Evolutionary conservation across 73 alveolate genomes (phyloP).

Genomic region (Effrenium voratum): DNA sequence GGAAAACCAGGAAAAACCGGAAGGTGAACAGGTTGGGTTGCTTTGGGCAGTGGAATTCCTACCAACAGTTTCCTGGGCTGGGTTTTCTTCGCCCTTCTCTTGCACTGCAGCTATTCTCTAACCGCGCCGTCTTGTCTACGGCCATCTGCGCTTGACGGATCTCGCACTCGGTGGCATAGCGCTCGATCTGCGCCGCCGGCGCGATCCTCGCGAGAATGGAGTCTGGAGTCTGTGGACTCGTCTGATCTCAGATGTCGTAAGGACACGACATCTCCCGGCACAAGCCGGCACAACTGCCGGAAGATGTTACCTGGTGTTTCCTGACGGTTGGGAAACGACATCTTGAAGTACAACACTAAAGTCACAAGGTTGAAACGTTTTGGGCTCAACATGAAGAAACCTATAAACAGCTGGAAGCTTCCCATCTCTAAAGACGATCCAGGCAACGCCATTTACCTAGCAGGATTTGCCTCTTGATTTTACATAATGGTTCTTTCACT

Average conservation of each 20-base stretch:
- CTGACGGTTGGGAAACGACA: neutral
- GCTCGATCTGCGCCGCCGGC: slow-evolving; percentile 68
- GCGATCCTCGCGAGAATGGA: slow-evolving; percentile 58
- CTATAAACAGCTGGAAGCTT: no score
- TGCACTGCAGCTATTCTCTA: neutral
- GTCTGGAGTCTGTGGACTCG: no score
- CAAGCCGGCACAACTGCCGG: no score
- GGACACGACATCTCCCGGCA: no score
- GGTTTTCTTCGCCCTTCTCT: neutral
- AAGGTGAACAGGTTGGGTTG: neutral
- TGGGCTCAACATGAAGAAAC: no score
- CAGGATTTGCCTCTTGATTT: no score
- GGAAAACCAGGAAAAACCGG: neutral
- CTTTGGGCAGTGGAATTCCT: neutral
- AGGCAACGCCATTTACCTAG: no score
- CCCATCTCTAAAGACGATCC: no score
- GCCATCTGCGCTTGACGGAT: slow-evolving; percentile 68
- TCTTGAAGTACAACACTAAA: neutral
- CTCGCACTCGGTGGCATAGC: slow-evolving; percentile 43
- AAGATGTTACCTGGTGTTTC: no score
- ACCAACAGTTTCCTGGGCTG: neutral
- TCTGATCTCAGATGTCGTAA: no score
- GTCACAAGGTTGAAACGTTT: no score
- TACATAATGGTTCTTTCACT: no score
- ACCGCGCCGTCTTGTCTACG: neutral